phyloP scores from a whole-genome alignment of 2,329 filamentous ascomycete genomes.

The Aspergillus awamori region DNA sequence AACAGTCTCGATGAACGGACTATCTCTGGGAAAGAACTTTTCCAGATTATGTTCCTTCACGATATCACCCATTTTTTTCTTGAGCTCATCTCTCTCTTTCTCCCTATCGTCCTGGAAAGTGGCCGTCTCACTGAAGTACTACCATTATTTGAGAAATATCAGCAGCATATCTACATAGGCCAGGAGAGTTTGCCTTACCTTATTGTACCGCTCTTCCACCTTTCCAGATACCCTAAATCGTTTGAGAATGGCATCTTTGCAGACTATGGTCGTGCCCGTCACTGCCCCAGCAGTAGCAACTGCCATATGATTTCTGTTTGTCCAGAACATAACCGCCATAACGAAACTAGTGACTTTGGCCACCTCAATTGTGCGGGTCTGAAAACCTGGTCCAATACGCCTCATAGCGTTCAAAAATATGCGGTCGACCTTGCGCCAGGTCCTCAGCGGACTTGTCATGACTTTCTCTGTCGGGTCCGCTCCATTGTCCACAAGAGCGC shows the following conservation, averaged over 20 bases:
- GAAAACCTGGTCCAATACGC: background rate
- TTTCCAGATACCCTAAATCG: background rate
- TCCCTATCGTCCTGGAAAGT: background rate
- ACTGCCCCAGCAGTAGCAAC: too few species aligned
- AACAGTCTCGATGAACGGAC: background rate
- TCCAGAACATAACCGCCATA: background rate
- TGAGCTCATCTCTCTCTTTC: background rate
- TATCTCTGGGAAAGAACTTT: background rate
- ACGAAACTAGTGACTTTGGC: background rate
- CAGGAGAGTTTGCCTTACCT: background rate
- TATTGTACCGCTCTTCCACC: background rate
- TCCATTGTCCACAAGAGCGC: background rate
- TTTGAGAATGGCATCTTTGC: background rate
- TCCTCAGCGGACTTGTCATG: background rate
- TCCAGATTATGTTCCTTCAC: background rate
- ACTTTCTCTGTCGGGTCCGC: background rate
- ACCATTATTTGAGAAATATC: background rate
- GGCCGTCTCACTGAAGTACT: background rate
- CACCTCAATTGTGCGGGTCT: background rate
- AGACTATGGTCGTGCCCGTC: background rate
- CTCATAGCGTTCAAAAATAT: background rate
- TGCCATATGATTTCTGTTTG: background rate
- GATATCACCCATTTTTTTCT: background rate
- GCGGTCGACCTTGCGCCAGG: background rate
- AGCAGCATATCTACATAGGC: background rate